Base-by-base conservation (phyloP, 2,329 filamentous ascomycete species). In the Aspergillus piperis region DNA sequence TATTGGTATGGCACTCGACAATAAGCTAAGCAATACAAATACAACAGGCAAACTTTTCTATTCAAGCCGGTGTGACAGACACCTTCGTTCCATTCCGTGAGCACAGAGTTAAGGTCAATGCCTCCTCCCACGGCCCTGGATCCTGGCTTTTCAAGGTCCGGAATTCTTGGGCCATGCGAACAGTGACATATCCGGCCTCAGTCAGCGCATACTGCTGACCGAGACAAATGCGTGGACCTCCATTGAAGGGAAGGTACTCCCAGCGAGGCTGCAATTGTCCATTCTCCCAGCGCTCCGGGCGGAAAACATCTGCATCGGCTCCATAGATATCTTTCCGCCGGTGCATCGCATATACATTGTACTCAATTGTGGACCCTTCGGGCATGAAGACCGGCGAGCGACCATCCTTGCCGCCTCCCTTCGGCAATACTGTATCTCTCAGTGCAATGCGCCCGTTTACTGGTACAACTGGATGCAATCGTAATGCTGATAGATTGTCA, bases 171-270 rank as follows among this genome's bases (percentile, higher is more conserved):
- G n/a, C 51, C 51, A 63, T 36, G 4, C 61, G 47, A 3, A 61
- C 49, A 30, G 51, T 32, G 19, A 57, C 47, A 25, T 61, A 63
- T 5, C 38, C 27, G 1, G 44, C 61, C n/a, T 58, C 59, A 1
- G 54, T 61, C 44, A 61, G 42, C 5, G 58, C 59, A 54, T 56
- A 61, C 8, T 41, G 54, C 41, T 70, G 68, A 3, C 68, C 71
- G 5, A 71, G 63, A 32, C 71, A 73, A 30, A 67, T 68, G 1
- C 71, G 64, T 2, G 71, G 71, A 0, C 70, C 71, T 15, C 66
- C 70, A 38, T 71, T 69, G 59, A 71, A 76, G n/a, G 67, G 71
- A 21, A 69, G 65, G 59, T 67, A 74, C 13, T 75, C 73, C 77
- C 79, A 81, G 0, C 66, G 59, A 10, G 65, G 64, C 21, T 61